Conservation (phyloP, 1,139 yeast species). For the Meyerozyma guilliermondii region DNA sequence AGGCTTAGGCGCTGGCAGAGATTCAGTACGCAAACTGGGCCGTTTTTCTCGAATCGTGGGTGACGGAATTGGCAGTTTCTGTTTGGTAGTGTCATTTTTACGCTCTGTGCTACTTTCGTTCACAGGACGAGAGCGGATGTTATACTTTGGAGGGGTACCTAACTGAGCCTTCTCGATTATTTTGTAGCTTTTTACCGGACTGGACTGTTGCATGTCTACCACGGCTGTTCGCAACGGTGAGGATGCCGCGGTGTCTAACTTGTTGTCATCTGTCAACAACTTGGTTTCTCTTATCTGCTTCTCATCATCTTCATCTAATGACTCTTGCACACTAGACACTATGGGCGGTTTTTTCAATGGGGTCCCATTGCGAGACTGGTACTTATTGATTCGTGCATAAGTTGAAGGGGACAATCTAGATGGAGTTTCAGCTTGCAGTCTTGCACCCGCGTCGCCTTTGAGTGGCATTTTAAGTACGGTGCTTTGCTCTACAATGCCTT, state of each 20-base stretch:
- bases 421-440: neutral
- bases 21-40: neutral
- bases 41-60: neutral
- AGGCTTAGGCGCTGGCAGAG: neutral
- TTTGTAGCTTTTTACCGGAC: neutral
- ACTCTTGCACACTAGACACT: constrained; percentile 3
- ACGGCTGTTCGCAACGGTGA: neutral
- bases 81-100: neutral
- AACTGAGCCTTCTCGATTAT: neutral
- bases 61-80: neutral
- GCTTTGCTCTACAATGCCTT: neutral
- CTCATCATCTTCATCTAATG: constrained; percentile 10
- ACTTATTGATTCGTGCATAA: constrained; percentile 5
- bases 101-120: neutral
- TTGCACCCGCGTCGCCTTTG: neutral
- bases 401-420: neutral
- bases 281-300: constrained; percentile 13
- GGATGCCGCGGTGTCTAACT: constrained; percentile 7
- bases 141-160: neutral
- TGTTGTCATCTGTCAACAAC: constrained; percentile 19
- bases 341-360: constrained; percentile 12
- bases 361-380: constrained; percentile 14
- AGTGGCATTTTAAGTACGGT: neutral
- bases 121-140: neutral
- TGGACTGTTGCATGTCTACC: neutral